Conservation (phyloP, 192 early-diverging fungal genomes). For the Backusella parvicylindrica region DNA sequence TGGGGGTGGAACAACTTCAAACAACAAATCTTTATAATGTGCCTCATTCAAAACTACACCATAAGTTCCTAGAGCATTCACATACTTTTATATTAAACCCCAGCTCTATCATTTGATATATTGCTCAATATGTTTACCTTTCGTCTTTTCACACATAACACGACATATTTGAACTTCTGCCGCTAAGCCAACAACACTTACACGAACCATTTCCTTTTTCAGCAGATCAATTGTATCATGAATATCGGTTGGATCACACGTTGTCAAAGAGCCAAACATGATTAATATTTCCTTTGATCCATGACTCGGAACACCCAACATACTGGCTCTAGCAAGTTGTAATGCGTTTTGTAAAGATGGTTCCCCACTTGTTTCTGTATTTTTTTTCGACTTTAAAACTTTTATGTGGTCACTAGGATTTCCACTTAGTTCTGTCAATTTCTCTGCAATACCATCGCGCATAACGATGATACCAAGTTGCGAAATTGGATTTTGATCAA, state of each 20-base stretch:
- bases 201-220: conserved; percentile 68
- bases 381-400: conserved; percentile 61
- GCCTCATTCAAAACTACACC: conserved; percentile 80
- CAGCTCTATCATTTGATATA: not conserved
- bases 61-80: conserved; percentile 66
- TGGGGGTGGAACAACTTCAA: conserved; percentile 88
- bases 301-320: conserved; percentile 85
- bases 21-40: conserved; percentile 79
- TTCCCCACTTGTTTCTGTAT: conserved; percentile 75
- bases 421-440: conserved; percentile 80
- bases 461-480: conserved; percentile 83
- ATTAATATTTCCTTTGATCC: conserved; percentile 85
- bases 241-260: conserved; percentile 94
- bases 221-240: conserved; percentile 72
- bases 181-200: conserved; percentile 83
- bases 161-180: conserved; percentile 88
- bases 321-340: conserved; percentile 71
- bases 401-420: conserved; percentile 80
- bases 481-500: conserved; percentile 94
- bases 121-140: conserved; percentile 43
- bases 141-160: conserved; percentile 68
- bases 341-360: conserved; percentile 92
- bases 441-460: conserved; percentile 83
- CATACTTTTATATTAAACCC: not conserved
- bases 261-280: conserved; percentile 85